Base-by-base conservation (phyloP, 176 grass and related monocot genomes). In the Tillandsia leiboldiana region DNA sequence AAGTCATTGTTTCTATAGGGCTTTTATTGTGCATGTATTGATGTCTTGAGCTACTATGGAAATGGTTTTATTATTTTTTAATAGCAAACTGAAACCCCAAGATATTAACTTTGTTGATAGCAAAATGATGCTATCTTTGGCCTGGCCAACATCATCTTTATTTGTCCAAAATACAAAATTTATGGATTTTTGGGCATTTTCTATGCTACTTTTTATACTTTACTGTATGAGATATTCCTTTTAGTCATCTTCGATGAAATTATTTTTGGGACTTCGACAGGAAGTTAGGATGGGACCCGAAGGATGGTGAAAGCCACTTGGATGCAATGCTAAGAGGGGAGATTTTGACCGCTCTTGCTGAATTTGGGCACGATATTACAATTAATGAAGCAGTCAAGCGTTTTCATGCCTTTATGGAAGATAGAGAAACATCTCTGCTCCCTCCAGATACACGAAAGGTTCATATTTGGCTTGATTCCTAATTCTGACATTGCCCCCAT, bases 391-490 rank as follows among this genome's bases (percentile, higher is more conserved):
- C 89, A 48, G 70, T 80, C 3, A 73, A 64, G 58, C 82, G 93
- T 61, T 92, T 89, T 73, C 68, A 85, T 62, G 77, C 81, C 70
- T 97, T 85, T 73, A 5, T 92, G 58, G 84, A 81, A 80, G 86
- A 97, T 69, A 89, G 83, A 83, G 81, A 87, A 9, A 90, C 89
- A 33, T 18, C 71, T 24, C 83, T 97, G 8, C 84, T 97, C 62
- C 86, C 89, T 73, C 83, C 86, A 65, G 93, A 97, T 84, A 88
- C 71, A 78, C 72, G 86, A 66, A 97, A 83, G 86, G 93, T 91
- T 75, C 74, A 66, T 48, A 73, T 69, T 12, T 68, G 49, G 48
- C 74, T 42, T 72, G 59, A 65, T 68, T 65, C 28, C 72, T 42
- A 66, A 13, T 42, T 66, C 64, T 8, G 11, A 66, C 15, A 8